These are phyloP conservation scores for Barnettozyma vustinii DNA, from an alignment of 805 yeast genomes.

Conservation along the genomic window DNA sequence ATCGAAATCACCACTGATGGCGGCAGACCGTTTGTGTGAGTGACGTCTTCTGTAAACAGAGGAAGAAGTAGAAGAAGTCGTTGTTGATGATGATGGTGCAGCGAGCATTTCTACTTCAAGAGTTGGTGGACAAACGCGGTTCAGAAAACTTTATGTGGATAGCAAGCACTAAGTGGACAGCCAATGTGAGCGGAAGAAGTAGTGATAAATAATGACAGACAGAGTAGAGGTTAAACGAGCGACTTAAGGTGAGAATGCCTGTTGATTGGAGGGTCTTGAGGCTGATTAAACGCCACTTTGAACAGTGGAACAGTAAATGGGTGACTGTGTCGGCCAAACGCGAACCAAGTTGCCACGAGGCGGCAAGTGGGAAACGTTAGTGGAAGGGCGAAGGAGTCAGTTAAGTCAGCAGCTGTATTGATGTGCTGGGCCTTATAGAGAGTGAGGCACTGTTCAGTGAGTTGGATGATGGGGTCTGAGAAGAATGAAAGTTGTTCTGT, in stretches of 20 bases:
- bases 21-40: slow-evolving; percentile 81
- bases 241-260: slow-evolving; percentile 1
- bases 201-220: not conserved
- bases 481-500: not conserved
- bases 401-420: not conserved
- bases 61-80: not conserved
- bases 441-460: not conserved
- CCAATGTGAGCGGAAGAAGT: not conserved
- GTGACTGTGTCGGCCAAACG: not conserved
- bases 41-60: slow-evolving; percentile 47
- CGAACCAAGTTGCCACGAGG: not conserved
- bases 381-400: not conserved
- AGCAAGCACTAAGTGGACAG: not conserved
- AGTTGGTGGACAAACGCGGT: not conserved
- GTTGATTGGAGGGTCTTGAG: not conserved
- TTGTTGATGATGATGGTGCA: slow-evolving; percentile 4
- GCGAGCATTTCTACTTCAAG: slow-evolving; percentile 15
- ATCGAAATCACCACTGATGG: slow-evolving; percentile 84
- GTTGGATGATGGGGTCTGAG: not conserved
- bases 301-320: not conserved
- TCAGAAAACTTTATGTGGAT: not conserved
- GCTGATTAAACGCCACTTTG: not conserved
- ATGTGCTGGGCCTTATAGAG: not conserved
- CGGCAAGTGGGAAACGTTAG: not conserved
- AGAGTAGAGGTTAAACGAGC: not conserved